phyloP scores from a whole-genome alignment of 108 stramenopile genomes.

The Cyclostephanos tholiformis region DNA sequence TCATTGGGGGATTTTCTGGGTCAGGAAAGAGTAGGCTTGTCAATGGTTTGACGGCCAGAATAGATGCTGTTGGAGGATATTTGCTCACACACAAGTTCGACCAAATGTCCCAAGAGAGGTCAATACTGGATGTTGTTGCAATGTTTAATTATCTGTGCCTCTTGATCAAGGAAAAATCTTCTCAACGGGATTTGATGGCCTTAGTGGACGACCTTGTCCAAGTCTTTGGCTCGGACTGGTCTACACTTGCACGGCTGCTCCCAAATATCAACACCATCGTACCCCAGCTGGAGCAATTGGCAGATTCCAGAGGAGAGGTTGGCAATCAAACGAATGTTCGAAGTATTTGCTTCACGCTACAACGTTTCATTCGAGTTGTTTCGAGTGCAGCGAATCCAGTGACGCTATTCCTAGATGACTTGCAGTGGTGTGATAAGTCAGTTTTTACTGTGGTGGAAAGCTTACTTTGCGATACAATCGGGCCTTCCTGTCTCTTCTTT shows the following conservation, averaged over 20 bases:
- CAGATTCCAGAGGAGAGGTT: background rate
- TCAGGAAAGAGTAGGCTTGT: slow-evolving; percentile 5
- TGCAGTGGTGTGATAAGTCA: slow-evolving; percentile 42
- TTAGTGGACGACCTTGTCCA: slow-evolving; percentile 19
- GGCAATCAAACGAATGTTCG: slow-evolving; percentile 27
- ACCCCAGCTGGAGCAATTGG: slow-evolving; percentile 1
- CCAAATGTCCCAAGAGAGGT: slow-evolving; percentile 31
- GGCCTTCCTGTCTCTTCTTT: slow-evolving; percentile 32
- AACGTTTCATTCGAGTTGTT: background rate
- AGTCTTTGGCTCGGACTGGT: slow-evolving; percentile 28
- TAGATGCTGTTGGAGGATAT: slow-evolving; percentile 13
- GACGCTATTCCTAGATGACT: slow-evolving; percentile 41
- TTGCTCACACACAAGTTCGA: slow-evolving; percentile 35
- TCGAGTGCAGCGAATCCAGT: background rate
- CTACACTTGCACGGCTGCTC: slow-evolving; percentile 18
- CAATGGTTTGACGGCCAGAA: slow-evolving; percentile 5
- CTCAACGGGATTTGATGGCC: background rate
- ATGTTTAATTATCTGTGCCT: slow-evolving; percentile 39
- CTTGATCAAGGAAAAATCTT: slow-evolving; percentile 9
- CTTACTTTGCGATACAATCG: slow-evolving; percentile 25
- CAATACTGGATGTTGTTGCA: slow-evolving; percentile 28
- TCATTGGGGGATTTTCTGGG: slow-evolving; percentile 41
- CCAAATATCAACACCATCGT: slow-evolving; percentile 26
- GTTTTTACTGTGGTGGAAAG: slow-evolving; percentile 32
- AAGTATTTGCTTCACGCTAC: slow-evolving; percentile 40